These are phyloP conservation scores for Russula emetica DNA, from an alignment of 768 basidiomycete genomes.

Conservation along the genomic window DNA sequence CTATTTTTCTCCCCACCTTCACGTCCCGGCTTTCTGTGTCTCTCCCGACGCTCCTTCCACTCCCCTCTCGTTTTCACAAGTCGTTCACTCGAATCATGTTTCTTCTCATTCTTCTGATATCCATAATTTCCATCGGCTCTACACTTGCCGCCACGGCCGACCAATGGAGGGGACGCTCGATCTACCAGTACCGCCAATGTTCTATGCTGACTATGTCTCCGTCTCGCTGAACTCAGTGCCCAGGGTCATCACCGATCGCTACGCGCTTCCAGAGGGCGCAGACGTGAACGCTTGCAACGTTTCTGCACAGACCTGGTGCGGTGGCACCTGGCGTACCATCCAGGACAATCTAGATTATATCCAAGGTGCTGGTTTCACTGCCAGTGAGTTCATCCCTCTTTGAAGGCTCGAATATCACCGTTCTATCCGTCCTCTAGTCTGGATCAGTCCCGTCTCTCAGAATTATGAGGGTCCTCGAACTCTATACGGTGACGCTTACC, in stretches of 20 bases:
- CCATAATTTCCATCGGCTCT: conserved; percentile 32
- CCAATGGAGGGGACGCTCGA: conserved; percentile 71
- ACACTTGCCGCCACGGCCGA: conserved; percentile 60
- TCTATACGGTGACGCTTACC: conserved; percentile 77
- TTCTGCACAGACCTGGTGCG: conserved; percentile 65
- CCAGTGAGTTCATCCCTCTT: conserved; percentile 42
- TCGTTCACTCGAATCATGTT: conserved; percentile 8
- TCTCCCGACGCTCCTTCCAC: conserved; percentile 8
- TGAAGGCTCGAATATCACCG: not conserved
- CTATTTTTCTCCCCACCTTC: not conserved
- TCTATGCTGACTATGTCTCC: not conserved
- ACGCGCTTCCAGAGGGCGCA: conserved; percentile 57
- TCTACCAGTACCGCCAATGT: conserved; percentile 57
- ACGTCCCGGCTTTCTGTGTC: not conserved
- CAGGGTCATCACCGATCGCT: conserved; percentile 73
- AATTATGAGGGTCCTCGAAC: conserved; percentile 70
- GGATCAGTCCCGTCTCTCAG: conserved; percentile 79
- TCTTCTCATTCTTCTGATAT: conserved; percentile 24
- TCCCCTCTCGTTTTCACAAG: not conserved
- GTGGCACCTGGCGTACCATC: conserved; percentile 81
- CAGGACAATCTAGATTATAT: conserved; percentile 81
- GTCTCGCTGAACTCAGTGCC: not conserved
- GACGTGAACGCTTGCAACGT: conserved; percentile 54
- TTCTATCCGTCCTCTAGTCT: conserved; percentile 43
- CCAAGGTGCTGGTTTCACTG: conserved; percentile 76